Base-by-base conservation (phyloP, 225 moss, liverwort and hornwort species). In the Takakia lepidozioides region DNA sequence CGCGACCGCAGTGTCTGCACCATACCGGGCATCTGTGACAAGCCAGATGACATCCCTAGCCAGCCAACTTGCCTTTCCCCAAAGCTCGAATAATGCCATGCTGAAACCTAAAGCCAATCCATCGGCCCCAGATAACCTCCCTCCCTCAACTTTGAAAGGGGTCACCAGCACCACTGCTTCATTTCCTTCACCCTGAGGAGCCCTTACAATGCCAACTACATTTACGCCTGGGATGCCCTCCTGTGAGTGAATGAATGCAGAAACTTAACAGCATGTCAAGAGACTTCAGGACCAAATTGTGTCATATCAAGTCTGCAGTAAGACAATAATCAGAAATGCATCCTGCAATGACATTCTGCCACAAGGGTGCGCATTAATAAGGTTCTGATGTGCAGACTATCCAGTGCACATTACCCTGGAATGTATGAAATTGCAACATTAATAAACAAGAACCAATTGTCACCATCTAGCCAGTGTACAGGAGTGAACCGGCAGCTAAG, bases 81-180 rank as follows among this genome's bases (percentile, higher is more conserved):
- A 87, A 19, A 81, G 71, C 45, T 66, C 71, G 52, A 98, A 91
- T 28, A 91, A 63, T 40, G 85, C 78, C 78, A 91, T 71, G 54
- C 98, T 91, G 54, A 91, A 68, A 40, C 87, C 73, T 50, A 98
- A 59, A 40, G 91, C 78, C 52, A 91, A 27, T 48, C 71, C 76
- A 66, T 69, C 74, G 54, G 71, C 80, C 43, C 77, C 38, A 34
- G 72, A 65, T 13, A 87, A 68, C 19, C 43, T 64, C 46, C 74
- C 65, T 5, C 48, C 48, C 46, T 81, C 58, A 39, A 80, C 43
- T 19, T 43, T 47, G 67, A 91, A 83, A 19, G 98, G 98, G 42
- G 98, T 87, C 32, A 91, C 98, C 57, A 98, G 55, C 22, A 91
- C 91, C 50, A 98, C 82, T 54, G 98, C 98, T 74, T 98, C 98